Conservation (phyloP, 1,284 basidiomycete species). For the Ganoderma lingzhi region DNA sequence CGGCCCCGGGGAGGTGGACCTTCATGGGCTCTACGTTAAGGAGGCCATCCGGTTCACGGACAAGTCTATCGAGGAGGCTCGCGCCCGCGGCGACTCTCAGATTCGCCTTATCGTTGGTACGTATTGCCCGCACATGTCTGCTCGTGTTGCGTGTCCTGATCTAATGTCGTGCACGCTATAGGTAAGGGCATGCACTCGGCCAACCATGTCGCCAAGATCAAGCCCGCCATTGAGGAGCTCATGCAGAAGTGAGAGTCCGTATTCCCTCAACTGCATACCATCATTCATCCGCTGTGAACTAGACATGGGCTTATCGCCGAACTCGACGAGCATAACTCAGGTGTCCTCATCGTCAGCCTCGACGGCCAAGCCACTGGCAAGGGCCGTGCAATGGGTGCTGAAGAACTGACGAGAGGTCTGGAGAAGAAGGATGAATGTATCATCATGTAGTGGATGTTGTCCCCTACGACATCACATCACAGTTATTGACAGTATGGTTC, state of each 20-base stretch:
- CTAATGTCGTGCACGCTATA: constrained; percentile 25
- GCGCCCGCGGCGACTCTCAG: constrained; percentile 69
- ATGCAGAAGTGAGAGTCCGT: constrained; percentile 72
- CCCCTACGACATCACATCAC: background rate
- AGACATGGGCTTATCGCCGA: constrained; percentile 81
- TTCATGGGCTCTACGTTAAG: constrained; percentile 94
- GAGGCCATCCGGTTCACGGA: constrained; percentile 86
- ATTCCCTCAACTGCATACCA: background rate
- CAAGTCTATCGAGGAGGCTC: constrained; percentile 73
- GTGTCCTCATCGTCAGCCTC: constrained; percentile 88
- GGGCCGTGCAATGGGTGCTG: constrained; percentile 59
- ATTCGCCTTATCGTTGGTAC: constrained; percentile 89
- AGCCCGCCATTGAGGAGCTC: constrained; percentile 91
- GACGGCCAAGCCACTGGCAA: constrained; percentile 52
- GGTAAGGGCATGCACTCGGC: constrained; percentile 85
- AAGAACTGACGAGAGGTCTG: constrained; percentile 65
- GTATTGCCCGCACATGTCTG: constrained; percentile 38
- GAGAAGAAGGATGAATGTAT: constrained; percentile 66
- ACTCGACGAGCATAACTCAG: constrained; percentile 84
- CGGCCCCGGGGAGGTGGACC: constrained; percentile 79
- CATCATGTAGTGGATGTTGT: constrained; percentile 62
- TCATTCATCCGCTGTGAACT: background rate
- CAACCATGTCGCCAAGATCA: constrained; percentile 86
- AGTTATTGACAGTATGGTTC: background rate
- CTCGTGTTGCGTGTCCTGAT: background rate